Evolutionary conservation across 495 filamentous ascomycete genomes (phyloP).

Genomic region (Patellaria atrata): DNA sequence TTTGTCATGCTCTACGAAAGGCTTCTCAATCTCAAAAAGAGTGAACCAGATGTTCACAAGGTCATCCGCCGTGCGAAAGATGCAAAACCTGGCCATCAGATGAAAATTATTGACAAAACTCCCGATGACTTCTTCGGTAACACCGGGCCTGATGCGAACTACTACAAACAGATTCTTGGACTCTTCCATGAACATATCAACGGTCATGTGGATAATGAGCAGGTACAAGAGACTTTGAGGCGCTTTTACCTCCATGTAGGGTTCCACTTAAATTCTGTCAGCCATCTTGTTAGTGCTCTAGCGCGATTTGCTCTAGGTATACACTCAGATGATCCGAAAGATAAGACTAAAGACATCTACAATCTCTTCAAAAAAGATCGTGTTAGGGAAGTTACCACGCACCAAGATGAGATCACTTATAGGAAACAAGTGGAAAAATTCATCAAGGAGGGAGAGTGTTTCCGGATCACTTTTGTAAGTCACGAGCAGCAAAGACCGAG

Average conservation of each 20-base stretch:
- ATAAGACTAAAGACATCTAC: slow-evolving; percentile 77
- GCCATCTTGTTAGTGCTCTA: slow-evolving; percentile 65
- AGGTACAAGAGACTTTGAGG: slow-evolving; percentile 78
- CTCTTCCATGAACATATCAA: slow-evolving; percentile 57
- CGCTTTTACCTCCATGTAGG: slow-evolving; percentile 78
- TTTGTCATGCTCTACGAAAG: slow-evolving; percentile 81
- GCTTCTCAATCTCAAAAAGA: slow-evolving; percentile 64
- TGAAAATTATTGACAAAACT: slow-evolving; percentile 59
- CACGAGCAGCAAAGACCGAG: neutral
- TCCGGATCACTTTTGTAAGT: slow-evolving; percentile 73
- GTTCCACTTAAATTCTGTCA: slow-evolving; percentile 80
- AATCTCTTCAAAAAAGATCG: slow-evolving; percentile 71
- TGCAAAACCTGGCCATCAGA: slow-evolving; percentile 63
- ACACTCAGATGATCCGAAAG: slow-evolving; percentile 67
- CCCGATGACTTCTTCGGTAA: slow-evolving; percentile 75
- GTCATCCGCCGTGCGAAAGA: slow-evolving; percentile 54
- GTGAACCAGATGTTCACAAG: slow-evolving; percentile 52
- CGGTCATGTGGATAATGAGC: slow-evolving; percentile 59
- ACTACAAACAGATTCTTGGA: slow-evolving; percentile 52
- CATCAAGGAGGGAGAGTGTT: slow-evolving; percentile 80
- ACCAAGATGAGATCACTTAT: slow-evolving; percentile 68
- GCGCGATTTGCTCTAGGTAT: slow-evolving; percentile 61
- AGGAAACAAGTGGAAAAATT: slow-evolving; percentile 76
- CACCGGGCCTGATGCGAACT: slow-evolving; percentile 43
- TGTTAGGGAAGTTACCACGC: slow-evolving; percentile 65